These are phyloP conservation scores for Coemansia sp. DNA, from an alignment of 192 early-diverging fungal species.

Conservation along the genomic window DNA sequence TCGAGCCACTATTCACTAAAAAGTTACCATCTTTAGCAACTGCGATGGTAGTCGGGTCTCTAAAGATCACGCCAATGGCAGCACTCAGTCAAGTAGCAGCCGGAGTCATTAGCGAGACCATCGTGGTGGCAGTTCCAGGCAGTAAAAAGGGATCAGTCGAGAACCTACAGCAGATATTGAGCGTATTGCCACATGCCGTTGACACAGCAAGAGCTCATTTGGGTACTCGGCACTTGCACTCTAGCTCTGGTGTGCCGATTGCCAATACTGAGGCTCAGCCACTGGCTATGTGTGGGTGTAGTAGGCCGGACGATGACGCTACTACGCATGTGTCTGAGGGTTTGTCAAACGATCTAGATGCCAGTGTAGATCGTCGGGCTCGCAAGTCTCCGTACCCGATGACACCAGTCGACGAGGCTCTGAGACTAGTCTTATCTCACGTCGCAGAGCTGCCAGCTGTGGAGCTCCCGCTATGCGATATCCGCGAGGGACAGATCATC, in stretches of 20 bases:
- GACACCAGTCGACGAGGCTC: slow-evolving; percentile 71
- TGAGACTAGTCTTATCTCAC: slow-evolving; percentile 57
- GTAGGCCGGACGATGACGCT: slow-evolving; percentile 22
- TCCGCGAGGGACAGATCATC: slow-evolving; percentile 63
- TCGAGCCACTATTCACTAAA: slow-evolving; percentile 72
- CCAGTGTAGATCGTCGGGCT: slow-evolving; percentile 64
- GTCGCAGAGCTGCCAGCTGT: slow-evolving; percentile 18
- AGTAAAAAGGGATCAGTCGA: slow-evolving; percentile 85
- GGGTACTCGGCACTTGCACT: slow-evolving; percentile 22
- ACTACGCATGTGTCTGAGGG: background rate
- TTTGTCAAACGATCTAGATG: slow-evolving; percentile 11
- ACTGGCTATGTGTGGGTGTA: slow-evolving; percentile 30
- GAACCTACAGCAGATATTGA: slow-evolving; percentile 74
- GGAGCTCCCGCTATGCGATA: slow-evolving; percentile 23
- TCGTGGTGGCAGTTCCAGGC: slow-evolving; percentile 88
- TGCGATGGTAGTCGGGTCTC: slow-evolving; percentile 73
- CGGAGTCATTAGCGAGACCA: slow-evolving; percentile 61
- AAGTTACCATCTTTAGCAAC: slow-evolving; percentile 75
- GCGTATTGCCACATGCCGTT: slow-evolving; percentile 81
- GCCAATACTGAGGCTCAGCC: background rate
- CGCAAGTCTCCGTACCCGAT: slow-evolving; percentile 86
- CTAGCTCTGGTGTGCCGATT: background rate
- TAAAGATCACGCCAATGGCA: slow-evolving; percentile 86
- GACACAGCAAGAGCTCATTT: slow-evolving; percentile 50
- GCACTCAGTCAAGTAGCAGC: slow-evolving; percentile 81